These are phyloP conservation scores for Fusarium pseudonygamai DNA, from an alignment of 2,329 filamentous ascomycete genomes.

Conservation along the genomic window DNA sequence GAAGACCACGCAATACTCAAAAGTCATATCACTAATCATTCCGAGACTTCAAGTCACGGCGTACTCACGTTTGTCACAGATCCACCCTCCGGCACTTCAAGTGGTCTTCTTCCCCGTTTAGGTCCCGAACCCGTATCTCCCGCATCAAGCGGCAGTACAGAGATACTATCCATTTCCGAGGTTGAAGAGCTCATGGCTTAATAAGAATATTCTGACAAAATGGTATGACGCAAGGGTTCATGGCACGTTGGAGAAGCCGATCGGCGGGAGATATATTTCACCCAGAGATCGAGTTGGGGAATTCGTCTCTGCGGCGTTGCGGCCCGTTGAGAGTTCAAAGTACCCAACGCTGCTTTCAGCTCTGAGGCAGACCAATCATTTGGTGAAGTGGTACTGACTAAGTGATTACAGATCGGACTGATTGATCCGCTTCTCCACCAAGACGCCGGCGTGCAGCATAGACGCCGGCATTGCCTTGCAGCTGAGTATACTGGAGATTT, in stretches of 20 bases:
- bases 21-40: neutral
- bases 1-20: neutral
- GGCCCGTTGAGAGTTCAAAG: neutral
- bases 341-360: neutral
- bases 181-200: neutral
- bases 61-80: neutral
- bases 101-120: neutral
- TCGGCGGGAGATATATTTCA: neutral
- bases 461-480: neutral
- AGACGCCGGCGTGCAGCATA: neutral
- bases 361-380: neutral
- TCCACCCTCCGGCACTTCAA: neutral
- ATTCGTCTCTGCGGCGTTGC: neutral
- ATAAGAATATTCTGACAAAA: neutral
- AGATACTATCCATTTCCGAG: neutral
- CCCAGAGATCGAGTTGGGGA: neutral
- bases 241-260: neutral
- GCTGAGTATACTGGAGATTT: rapidly evolving
- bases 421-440: neutral
- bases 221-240: neutral
- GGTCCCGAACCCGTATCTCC: neutral
- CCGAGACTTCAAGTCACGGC: neutral
- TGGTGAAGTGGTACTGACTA: neutral
- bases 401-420: neutral
- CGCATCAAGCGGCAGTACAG: neutral